phyloP scores from a whole-genome alignment of 2,329 filamentous ascomycete genomes.

The Orbilia javanica region DNA sequence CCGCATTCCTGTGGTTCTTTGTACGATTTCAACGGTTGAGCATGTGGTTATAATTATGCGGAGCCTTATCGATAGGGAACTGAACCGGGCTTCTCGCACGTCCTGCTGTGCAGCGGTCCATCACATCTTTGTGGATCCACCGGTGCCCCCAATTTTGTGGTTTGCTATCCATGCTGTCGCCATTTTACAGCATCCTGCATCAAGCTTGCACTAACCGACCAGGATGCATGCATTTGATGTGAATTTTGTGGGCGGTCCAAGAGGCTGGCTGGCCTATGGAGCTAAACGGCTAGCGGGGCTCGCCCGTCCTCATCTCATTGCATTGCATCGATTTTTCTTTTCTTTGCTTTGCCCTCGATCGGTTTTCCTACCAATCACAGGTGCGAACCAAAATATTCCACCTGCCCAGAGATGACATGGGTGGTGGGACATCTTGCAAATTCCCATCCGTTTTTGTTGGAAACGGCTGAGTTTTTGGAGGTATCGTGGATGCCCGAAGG shows the following conservation, averaged over 20 bases:
- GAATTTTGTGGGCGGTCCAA: constrained; percentile 4
- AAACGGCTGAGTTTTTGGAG: constrained; percentile 5
- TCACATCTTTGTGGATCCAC: neutral
- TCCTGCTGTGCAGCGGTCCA: too few species aligned
- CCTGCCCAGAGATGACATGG: constrained; percentile 37
- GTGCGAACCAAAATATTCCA: neutral
- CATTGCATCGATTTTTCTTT: constrained; percentile 36
- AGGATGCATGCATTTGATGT: constrained; percentile 9
- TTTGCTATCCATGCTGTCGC: constrained; percentile 40
- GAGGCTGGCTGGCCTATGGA: neutral
- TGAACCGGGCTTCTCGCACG: constrained; percentile 10
- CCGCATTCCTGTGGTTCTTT: constrained; percentile 8
- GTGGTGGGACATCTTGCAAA: constrained; percentile 34
- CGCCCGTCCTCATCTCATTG: constrained; percentile 33
- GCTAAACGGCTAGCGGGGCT: constrained; percentile 50
- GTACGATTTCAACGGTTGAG: constrained; percentile 14
- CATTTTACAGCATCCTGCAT: constrained; percentile 30
- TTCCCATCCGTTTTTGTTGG: neutral
- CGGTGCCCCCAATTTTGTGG: constrained; percentile 12
- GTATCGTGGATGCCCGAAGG: constrained; percentile 18
- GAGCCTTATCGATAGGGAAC: constrained; percentile 20
- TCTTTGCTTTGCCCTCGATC: constrained; percentile 12
- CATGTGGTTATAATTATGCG: neutral
- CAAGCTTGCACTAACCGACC: constrained; percentile 2
- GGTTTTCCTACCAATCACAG: constrained; percentile 50